These are phyloP conservation scores for Cladosporium velox DNA, from an alignment of 2,329 filamentous ascomycete species.

Conservation along the genomic window DNA sequence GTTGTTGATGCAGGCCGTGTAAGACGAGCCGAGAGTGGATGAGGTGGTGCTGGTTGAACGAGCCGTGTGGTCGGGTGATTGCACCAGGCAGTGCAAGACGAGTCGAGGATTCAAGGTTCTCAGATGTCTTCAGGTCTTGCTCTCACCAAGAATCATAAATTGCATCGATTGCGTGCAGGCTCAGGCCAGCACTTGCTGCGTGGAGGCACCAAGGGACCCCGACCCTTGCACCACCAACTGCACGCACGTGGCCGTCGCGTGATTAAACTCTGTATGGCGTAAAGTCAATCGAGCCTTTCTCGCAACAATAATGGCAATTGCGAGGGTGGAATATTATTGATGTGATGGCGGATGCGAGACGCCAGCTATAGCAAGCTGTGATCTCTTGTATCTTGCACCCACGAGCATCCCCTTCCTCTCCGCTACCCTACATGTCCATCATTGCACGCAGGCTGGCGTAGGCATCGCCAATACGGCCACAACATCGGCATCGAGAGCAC, in stretches of 20 bases:
- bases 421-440: neutral
- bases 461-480: neutral
- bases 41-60: neutral
- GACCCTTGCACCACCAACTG: neutral
- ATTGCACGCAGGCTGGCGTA: neutral
- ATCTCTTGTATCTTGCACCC: neutral
- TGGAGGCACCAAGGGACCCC: neutral
- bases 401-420: neutral
- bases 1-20: neutral
- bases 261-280: slow-evolving; percentile 9
- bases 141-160: neutral
- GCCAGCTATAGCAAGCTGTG: neutral
- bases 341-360: neutral
- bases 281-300: neutral
- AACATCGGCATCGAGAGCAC: neutral
- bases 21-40: neutral
- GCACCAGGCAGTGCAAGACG: neutral
- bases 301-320: neutral
- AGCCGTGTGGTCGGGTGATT: neutral
- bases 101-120: neutral
- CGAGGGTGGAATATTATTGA: neutral
- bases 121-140: slow-evolving; percentile 6
- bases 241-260: slow-evolving; percentile 4
- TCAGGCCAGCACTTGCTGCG: neutral
- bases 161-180: neutral